Percentiles rank a stretch among this genome's conserved stretches.
phyloP scores from a whole-genome alignment of 2,329 filamentous ascomycete genomes.

The Aspergillus fumigatiaffinis region DNA sequence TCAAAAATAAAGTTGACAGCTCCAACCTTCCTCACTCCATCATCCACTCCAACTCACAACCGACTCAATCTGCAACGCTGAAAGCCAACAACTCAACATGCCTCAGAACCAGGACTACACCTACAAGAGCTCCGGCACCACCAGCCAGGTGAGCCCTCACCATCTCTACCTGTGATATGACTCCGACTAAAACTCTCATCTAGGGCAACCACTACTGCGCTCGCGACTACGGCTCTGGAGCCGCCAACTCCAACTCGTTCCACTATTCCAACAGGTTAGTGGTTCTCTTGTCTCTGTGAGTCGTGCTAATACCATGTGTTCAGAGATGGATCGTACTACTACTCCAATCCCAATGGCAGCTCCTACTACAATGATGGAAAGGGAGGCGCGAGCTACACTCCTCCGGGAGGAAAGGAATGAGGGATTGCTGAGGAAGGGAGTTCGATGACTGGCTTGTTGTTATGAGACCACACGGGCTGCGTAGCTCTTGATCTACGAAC shows the following conservation, averaged over 20 bases:
- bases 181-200: too few relatives aligned
- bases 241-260: constrained; percentile 51
- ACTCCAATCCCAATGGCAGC: constrained; percentile 64
- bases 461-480: too few relatives aligned
- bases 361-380: constrained; percentile 63
- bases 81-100: neutral
- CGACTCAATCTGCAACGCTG: neutral
- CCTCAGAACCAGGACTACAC: constrained; percentile 29
- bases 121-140: constrained; percentile 52
- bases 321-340: constrained; percentile 68
- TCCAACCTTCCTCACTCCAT: neutral
- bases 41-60: neutral
- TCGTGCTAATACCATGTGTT: too few relatives aligned
- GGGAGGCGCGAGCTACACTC: constrained; percentile 59
- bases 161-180: too few relatives aligned
- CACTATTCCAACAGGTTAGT: constrained; percentile 64
- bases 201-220: constrained; percentile 68
- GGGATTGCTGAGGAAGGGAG: neutral
- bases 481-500: too few relatives aligned
- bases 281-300: neutral
- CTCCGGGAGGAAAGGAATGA: constrained; percentile 44
- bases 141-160: constrained; percentile 62
- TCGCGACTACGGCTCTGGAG: constrained; percentile 58
- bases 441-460: too few relatives aligned
- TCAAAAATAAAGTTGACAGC: too few relatives aligned